Evolutionary conservation across 306 rosid genomes (phyloP), one percentile per base, ranked within the genome.

Genomic region (Vigna angularis): DNA sequence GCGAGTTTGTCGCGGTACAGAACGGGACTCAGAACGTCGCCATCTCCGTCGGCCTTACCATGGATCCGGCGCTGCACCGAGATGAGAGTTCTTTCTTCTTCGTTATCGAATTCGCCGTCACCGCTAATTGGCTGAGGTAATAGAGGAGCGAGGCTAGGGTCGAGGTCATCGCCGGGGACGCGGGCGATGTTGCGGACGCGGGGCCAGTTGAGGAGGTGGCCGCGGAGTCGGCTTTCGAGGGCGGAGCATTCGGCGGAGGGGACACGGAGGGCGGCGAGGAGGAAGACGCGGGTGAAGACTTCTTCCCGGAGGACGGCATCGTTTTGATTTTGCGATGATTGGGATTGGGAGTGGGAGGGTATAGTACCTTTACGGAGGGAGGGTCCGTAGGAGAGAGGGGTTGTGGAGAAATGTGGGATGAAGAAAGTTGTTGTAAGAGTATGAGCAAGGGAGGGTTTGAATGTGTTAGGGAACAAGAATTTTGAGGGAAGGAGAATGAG

Each of bases 171-270:
- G 5, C 96, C 98, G 38, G 96, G 89, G 63, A 92, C 97, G 59
- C 97, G 88, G 34, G 89, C 98, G 22, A 95, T 78, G 90, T 95
- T 95, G 81, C 91, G 93, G 49, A 95, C 38, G 34, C 99, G 96
- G 12, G 99, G 97, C 99, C 99, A 95, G 76, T 95, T 95, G 81
- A 95, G 83, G 63, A 92, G 91, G 84, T 95, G 99, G 18, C 99
- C 98, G 0, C 99, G 93, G 81, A 92, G 89, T 58, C 90, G 90
- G 72, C 47, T 68, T 81, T 95, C 99, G 38, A 95, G 90, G 58
- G 89, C 73, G 79, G 80, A 86, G 84, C 99, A 92, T 52, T 90
- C 85, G 52, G 84, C 62, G 45, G 97, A 79, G 42, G 97, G 96
- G 67, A 91, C 94, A 8, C 99, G 95, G 58, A 92, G 91, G 11